Percentiles rank a stretch among this genome's conserved stretches.
phyloP scores from a whole-genome alignment of 257 asterid genomes.

The Solanum bulbocastanum region DNA sequence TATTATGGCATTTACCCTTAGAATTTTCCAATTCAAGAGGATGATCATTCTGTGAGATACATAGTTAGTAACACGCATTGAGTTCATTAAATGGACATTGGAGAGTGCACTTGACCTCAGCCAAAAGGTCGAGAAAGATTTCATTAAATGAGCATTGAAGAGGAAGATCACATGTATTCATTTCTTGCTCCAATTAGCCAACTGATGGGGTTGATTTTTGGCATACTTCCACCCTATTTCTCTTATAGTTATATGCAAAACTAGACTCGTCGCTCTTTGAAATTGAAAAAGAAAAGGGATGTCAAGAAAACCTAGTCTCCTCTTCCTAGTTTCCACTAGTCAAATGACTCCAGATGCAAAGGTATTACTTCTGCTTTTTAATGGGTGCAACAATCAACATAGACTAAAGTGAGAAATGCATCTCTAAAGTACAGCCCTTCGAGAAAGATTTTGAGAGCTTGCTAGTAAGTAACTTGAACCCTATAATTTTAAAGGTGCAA shows the following conservation, averaged over 20 bases:
- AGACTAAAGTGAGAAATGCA: not conserved
- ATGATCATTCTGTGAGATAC: not conserved
- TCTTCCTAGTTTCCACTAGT: not conserved
- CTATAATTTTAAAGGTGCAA: not conserved
- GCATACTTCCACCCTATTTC: not conserved
- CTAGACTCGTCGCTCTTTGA: not conserved
- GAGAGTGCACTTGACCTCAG: constrained; percentile 41
- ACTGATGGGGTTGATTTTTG: not conserved
- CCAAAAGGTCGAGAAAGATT: constrained; percentile 49
- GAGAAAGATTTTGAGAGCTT: not conserved
- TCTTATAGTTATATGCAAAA: not conserved
- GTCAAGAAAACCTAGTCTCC: not conserved
- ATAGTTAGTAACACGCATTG: not conserved
- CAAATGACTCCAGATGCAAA: not conserved
- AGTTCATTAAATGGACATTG: not conserved
- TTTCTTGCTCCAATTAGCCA: not conserved
- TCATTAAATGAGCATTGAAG: not conserved
- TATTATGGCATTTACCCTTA: not conserved
- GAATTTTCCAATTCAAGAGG: not conserved
- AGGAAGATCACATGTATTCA: not conserved
- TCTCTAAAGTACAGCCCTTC: not conserved
- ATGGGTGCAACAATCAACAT: not conserved
- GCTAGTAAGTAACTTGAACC: not conserved
- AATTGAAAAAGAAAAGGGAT: not conserved
- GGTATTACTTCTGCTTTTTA: not conserved